These are phyloP conservation scores for Flueggea neowawraea DNA, from an alignment of 441 rosid species.

Conservation along the genomic window DNA sequence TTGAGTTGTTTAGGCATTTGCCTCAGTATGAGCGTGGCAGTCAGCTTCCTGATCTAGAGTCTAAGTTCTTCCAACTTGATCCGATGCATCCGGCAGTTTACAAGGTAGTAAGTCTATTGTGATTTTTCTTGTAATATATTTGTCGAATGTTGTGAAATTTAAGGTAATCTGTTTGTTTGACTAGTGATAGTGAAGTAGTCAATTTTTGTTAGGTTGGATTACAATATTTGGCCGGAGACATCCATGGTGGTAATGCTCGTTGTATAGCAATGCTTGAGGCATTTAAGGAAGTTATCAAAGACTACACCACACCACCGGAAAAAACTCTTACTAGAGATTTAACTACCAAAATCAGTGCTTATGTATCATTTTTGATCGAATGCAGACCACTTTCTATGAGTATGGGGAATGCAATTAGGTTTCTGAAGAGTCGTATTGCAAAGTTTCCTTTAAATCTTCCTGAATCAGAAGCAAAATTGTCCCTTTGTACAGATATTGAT, in stretches of 20 bases:
- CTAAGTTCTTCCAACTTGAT: slow-evolving; percentile 70
- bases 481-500: slow-evolving; percentile 73
- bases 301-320: slow-evolving; percentile 72
- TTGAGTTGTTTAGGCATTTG: slow-evolving; percentile 84
- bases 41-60: slow-evolving; percentile 70
- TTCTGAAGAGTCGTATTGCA: slow-evolving; percentile 71
- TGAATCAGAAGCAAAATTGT: slow-evolving; percentile 78
- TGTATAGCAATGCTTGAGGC: slow-evolving; percentile 97
- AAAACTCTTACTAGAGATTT: slow-evolving; percentile 77
- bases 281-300: slow-evolving; percentile 72
- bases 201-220: slow-evolving; percentile 71
- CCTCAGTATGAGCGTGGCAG: slow-evolving; percentile 87
- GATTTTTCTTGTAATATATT: neutral
- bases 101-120: slow-evolving; percentile 47
- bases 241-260: slow-evolving; percentile 92
- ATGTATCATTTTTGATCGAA: slow-evolving; percentile 79
- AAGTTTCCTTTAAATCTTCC: slow-evolving; percentile 62
- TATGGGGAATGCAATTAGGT: slow-evolving; percentile 92
- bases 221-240: slow-evolving; percentile 81
- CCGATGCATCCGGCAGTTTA: slow-evolving; percentile 82
- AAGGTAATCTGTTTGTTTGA: slow-evolving; percentile 5
- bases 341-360: slow-evolving; percentile 71
- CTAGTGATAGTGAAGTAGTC: slow-evolving; percentile 5
- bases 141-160: neutral
- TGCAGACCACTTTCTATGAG: slow-evolving; percentile 94